Evolutionary conservation across 768 basidiomycete genomes (phyloP), one percentile per base, ranked within the genome.

Genomic region (Lactifluus echinatus): DNA sequence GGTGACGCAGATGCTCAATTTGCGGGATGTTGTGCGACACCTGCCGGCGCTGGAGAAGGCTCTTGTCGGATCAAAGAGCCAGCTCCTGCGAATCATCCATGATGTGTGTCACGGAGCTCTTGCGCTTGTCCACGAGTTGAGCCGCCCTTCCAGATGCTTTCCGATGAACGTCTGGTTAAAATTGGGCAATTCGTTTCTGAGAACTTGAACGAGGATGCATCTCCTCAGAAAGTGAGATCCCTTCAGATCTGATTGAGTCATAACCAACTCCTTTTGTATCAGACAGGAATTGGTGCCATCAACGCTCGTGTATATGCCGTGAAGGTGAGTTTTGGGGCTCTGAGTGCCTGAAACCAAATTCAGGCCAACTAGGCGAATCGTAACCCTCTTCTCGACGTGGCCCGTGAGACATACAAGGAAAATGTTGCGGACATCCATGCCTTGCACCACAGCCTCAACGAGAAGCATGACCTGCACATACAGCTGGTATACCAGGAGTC

Each of bases 401-500:
- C 95, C 2, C 80, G 96, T 2, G 92, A 92, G 68, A 94, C 94
- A 0, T 97, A 86, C 74, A 90, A 87, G 64, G 94, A 99, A 69
- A 95, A 95, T 63, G 78, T 95, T 43, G 79, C 82, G 15, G 95
- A 99, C 66, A 91, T 96, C 52, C 83, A 84, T 60, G 77, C 84
- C 52, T 73, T 93, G 34, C 81, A 80, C 57, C 73, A 74, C 15
- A 72, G 71, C 0, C 71, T 92, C 14, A 74, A 81, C 0, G 81
- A 87, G 57, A 73, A 79, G 58, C 79, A 89, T 62, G 75, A 75
- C 4, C 71, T 93, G 2, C 85, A 87, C 0, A 66, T 93, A 21
- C 74, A 77, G 7, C 71, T 91, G 10, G 71, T 82, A 4, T 89
- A 89, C 65, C 84, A 88, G 67, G 86, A 84, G 48, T 76, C 72